Evolutionary conservation across 139 green algal genomes (phyloP).

Genomic region (Asterochloris sp.): DNA sequence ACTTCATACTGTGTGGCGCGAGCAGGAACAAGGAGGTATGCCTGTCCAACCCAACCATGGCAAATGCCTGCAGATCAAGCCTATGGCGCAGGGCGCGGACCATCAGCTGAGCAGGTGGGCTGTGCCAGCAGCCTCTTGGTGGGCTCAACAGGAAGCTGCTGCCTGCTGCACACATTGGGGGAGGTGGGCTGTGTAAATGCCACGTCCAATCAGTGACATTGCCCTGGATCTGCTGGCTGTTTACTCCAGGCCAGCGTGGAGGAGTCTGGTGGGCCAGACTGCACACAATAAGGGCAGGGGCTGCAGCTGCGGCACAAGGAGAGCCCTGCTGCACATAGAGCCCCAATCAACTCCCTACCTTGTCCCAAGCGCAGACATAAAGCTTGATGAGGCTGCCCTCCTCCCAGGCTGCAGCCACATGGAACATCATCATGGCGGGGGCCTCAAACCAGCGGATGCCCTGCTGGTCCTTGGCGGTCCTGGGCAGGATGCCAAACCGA

Average conservation of each 20-base stretch:
- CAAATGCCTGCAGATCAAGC: neutral
- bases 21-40: neutral
- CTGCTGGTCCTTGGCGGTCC: constrained; percentile 17
- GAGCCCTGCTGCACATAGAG: neutral
- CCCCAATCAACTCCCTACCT: constrained; percentile 7
- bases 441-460: constrained; percentile 59
- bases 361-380: constrained; percentile 25
- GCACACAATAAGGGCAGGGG: neutral
- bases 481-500: constrained; percentile 56
- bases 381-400: constrained; percentile 36
- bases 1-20: neutral
- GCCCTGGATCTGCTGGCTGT: no score
- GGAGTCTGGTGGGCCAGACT: no score
- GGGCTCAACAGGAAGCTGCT: no score
- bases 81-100: no score
- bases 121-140: no score
- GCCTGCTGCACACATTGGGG: no score
- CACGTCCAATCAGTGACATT: no score
- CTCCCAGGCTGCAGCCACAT: constrained; percentile 57
- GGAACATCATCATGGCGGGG: constrained; percentile 28
- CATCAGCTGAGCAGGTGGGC: no score
- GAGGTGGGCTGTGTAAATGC: no score
- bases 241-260: no score
- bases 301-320: neutral
- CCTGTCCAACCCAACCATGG: neutral